A percentile compares a stretch with the other conserved stretches of the same genome.
phyloP scores from a whole-genome alignment of 1,139 yeast species.

The Petasospora rhodanensis region DNA sequence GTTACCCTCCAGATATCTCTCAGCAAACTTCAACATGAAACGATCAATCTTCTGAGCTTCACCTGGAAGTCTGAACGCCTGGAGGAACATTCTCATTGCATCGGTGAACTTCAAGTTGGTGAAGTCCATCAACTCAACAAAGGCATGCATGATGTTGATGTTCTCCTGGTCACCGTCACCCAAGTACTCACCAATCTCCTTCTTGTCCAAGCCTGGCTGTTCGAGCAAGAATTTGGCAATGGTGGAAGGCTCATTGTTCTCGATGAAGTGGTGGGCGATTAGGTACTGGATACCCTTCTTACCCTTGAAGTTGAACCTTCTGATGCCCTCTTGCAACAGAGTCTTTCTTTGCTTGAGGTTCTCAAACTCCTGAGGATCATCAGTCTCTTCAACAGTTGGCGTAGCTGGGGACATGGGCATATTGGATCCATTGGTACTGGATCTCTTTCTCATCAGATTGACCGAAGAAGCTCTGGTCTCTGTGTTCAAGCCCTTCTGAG shows the following conservation, averaged over 20 bases:
- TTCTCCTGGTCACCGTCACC: slow-evolving; percentile 86
- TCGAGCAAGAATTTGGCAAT: slow-evolving; percentile 72
- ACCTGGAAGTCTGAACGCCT: slow-evolving; percentile 90
- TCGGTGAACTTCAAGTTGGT: slow-evolving; percentile 66
- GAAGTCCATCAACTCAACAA: slow-evolving; percentile 86
- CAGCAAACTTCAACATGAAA: slow-evolving; percentile 95
- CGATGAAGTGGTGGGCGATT: slow-evolving; percentile 58
- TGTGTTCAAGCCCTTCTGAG: slow-evolving; percentile 59
- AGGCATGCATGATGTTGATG: slow-evolving; percentile 85
- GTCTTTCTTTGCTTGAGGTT: slow-evolving; percentile 79
- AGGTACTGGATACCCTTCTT: slow-evolving; percentile 69
- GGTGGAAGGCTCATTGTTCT: slow-evolving; percentile 52
- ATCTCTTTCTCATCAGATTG: slow-evolving; percentile 32
- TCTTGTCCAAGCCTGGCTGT: slow-evolving; percentile 81
- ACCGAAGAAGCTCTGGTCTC: slow-evolving; percentile 23
- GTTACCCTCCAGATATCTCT: slow-evolving; percentile 81
- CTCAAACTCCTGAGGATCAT: slow-evolving; percentile 85
- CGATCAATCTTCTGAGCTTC: slow-evolving; percentile 98
- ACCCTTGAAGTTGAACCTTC: slow-evolving; percentile 80
- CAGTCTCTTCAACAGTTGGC: slow-evolving; percentile 39
- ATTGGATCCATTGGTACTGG: slow-evolving; percentile 40
- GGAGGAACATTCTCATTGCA: slow-evolving; percentile 80
- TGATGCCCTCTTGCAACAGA: slow-evolving; percentile 71
- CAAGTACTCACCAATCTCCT: slow-evolving; percentile 82
- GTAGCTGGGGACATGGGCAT: slow-evolving; percentile 15